Evolutionary conservation across 257 asterid species (phyloP).

Genomic region (Solanum clarkiae): DNA sequence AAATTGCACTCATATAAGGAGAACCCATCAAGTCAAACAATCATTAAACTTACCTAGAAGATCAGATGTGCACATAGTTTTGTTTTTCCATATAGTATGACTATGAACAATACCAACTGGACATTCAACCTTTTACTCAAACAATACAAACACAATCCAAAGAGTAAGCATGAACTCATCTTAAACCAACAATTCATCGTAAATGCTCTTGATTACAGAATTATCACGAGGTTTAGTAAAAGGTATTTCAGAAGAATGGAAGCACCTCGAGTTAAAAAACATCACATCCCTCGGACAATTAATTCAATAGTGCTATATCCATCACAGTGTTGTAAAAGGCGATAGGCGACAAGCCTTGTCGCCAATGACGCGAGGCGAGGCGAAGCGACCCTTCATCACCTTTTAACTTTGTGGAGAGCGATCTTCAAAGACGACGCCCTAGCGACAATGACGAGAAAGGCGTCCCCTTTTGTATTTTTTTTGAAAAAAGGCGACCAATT

Average conservation of each 20-base stretch:
- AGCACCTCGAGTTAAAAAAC: background rate
- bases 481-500: no score
- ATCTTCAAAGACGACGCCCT: no score
- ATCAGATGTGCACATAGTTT: background rate
- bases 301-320: background rate
- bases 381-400: no score
- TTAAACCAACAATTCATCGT: background rate
- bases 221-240: background rate
- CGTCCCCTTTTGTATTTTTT: no score
- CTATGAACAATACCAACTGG: background rate
- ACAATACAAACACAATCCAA: background rate
- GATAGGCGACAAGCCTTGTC: no score
- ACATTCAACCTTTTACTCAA: background rate
- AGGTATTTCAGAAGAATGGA: background rate
- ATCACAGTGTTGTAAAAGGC: background rate
- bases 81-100: background rate
- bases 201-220: background rate
- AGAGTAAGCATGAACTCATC: background rate
- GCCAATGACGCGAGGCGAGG: no score
- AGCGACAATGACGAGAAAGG: no score
- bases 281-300: background rate
- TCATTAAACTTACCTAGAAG: background rate
- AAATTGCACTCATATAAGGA: background rate
- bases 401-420: no score
- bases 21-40: background rate